A percentile compares a stretch with the other conserved stretches of the same genome.
Evolutionary conservation across 441 rosid species (phyloP).

Genomic region (Hura crepitans): DNA sequence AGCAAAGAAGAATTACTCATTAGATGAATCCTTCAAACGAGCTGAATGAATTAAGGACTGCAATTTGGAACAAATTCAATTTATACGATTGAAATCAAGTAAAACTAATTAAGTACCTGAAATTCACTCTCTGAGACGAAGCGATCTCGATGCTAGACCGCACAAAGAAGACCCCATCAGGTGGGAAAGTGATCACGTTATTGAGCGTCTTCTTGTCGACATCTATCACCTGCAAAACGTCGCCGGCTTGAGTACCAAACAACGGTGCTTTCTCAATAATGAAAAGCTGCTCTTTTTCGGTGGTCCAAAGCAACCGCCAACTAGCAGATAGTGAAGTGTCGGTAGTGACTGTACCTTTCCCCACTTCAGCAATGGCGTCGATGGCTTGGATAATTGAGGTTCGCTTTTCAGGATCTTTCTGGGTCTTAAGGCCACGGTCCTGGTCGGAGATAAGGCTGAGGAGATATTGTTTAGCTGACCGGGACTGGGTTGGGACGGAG

Average conservation of each 20-base stretch:
- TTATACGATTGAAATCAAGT: background rate
- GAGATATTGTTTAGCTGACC: slow-evolving; percentile 54
- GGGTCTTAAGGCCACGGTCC: slow-evolving; percentile 79
- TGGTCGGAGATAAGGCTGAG: slow-evolving; percentile 73
- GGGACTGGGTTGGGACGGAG: slow-evolving; percentile 37
- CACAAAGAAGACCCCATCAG: slow-evolving; percentile 84
- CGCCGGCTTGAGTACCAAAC: slow-evolving; percentile 73
- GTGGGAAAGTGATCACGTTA: slow-evolving; percentile 90
- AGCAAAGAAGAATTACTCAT: background rate
- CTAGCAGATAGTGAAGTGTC: slow-evolving; percentile 61
- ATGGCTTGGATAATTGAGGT: slow-evolving; percentile 60
- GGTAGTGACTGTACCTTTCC: slow-evolving; percentile 53
- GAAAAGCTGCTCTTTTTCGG: slow-evolving; percentile 94
- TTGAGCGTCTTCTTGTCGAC: slow-evolving; percentile 49
- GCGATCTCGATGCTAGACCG: slow-evolving; percentile 62
- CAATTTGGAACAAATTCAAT: background rate
- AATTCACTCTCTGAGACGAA: slow-evolving; percentile 75
- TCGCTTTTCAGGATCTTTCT: slow-evolving; percentile 49
- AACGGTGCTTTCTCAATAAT: slow-evolving; percentile 71
- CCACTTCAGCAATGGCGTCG: slow-evolving; percentile 53
- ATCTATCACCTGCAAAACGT: slow-evolving; percentile 87
- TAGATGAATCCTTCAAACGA: background rate
- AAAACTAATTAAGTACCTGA: slow-evolving; percentile 42
- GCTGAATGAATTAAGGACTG: background rate
- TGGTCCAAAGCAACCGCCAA: slow-evolving; percentile 89